A percentile compares a stretch with the other conserved stretches of the same genome.
phyloP scores from a whole-genome alignment of 805 yeast genomes.

The Grigorovia yakushimaensis region DNA sequence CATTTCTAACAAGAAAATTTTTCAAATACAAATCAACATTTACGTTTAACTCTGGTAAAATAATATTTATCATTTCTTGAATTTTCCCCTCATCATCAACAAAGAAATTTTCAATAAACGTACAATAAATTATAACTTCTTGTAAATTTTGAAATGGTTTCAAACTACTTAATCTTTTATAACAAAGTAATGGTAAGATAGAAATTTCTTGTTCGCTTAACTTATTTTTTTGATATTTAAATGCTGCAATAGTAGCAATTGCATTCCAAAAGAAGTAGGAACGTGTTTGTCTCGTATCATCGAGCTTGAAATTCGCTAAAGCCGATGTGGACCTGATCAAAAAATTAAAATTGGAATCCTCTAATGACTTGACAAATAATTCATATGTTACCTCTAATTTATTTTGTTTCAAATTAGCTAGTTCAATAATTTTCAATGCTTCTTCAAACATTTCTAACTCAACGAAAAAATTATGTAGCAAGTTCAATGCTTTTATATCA shows the following conservation, averaged over 20 bases:
- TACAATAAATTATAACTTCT: conserved; percentile 52
- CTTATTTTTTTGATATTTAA: conserved; percentile 30
- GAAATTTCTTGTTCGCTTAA: conserved; percentile 36
- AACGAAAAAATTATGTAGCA: conserved; percentile 38
- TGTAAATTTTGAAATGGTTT: conserved; percentile 50
- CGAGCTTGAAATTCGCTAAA: conserved; percentile 19
- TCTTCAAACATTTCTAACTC: conserved; percentile 32
- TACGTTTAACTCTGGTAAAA: conserved; percentile 25
- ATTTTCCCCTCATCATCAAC: conserved; percentile 23
- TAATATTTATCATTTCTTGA: conserved; percentile 29
- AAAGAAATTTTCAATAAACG: conserved; percentile 34
- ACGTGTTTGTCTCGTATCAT: conserved; percentile 19
- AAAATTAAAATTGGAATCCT: conserved; percentile 37
- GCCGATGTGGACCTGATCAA: conserved; percentile 46
- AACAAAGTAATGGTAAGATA: conserved; percentile 52
- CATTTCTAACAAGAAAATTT: conserved; percentile 40
- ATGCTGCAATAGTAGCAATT: conserved; percentile 35
- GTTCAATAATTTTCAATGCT: conserved; percentile 44
- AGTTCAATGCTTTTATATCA: conserved; percentile 43
- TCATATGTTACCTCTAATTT: conserved; percentile 35
- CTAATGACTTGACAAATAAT: conserved; percentile 51
- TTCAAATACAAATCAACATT: conserved; percentile 54
- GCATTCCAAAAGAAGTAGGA: conserved; percentile 44
- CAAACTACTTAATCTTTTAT: conserved; percentile 42
- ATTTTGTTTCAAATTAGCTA: conserved; percentile 49